These are phyloP conservation scores for Eucalyptus sp. DNA, from an alignment of 345 rosid genomes.

Conservation along the genomic window DNA sequence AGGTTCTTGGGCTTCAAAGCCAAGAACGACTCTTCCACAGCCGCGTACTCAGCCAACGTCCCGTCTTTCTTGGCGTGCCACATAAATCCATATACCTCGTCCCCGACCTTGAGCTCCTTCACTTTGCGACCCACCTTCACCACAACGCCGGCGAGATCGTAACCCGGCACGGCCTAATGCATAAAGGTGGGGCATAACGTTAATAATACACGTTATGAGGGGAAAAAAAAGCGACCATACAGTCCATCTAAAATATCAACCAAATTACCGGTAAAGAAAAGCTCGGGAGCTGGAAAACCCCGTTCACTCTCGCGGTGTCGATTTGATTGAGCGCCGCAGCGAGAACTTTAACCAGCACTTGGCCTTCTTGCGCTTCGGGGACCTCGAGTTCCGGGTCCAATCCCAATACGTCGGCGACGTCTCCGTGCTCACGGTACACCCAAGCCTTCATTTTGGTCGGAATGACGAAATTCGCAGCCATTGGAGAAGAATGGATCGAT, in stretches of 20 bases:
- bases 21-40: conserved; percentile 66
- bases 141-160: conserved; percentile 82
- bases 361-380: conserved; percentile 57
- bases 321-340: conserved; percentile 84
- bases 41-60: conserved; percentile 66
- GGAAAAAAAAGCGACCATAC: too few relatives aligned
- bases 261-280: conserved; percentile 45
- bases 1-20: conserved; percentile 63
- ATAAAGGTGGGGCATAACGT: background rate
- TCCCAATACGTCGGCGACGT: conserved; percentile 46
- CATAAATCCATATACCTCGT: conserved; percentile 68
- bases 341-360: conserved; percentile 65
- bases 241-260: background rate
- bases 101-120: conserved; percentile 58
- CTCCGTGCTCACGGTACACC: conserved; percentile 63
- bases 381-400: conserved; percentile 46
- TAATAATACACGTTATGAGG: too few relatives aligned
- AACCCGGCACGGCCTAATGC: conserved; percentile 72
- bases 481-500: background rate
- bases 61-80: conserved; percentile 70
- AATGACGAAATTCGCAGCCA: background rate
- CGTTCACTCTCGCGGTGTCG: conserved; percentile 56
- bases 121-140: conserved; percentile 57
- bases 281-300: conserved; percentile 74
- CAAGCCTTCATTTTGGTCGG: conserved; percentile 73